Evolutionary conservation across 805 yeast species (phyloP), one percentile per base, ranked within the genome.

Genomic region (Nakazawaea ishiwadae): DNA sequence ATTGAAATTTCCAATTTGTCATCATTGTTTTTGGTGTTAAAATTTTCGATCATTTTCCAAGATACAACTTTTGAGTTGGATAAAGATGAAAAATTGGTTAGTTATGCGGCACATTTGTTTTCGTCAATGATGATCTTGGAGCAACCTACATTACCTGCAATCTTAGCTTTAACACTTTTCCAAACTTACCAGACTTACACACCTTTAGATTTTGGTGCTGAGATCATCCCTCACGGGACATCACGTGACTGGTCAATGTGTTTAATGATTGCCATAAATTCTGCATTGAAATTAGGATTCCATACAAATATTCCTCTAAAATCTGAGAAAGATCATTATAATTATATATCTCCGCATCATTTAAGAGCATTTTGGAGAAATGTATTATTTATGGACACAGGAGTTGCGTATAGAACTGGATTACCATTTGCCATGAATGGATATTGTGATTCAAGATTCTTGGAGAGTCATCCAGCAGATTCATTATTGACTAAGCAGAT

Each of bases 81-180:
- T 30, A 40, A 26, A 17, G 39, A 35, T 16, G 39, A 40, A 9
- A 29, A 28, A n/a, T 27, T 42, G 20, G 40, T 36, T 18, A 37
- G 35, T 28, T 42, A 27, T 32, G 44, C 44, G 8, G 34, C 26
- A 7, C 40, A 28, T 14, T 29, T 42, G 10, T 42, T 42, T 21
- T 42, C 44, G 5, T 42, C 44, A 2, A 42, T 36, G 38, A 36
- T 42, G 44, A 37, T 42, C 14, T 21, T 42, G 30, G 44, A 42
- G 31, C 40, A 37, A 28, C 44, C 44, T 4, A 26, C 41, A 4
- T 18, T 42, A 16, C 44, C 44, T 32, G 38, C 35, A 3, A 28
- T 42, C 14, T n/a, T 36, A 14, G 41, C 41, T 5, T 28, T 37
- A 10, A 31, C 31, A 2, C 10, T 37, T 15, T 42, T 42, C 19